Conservation (phyloP, 352 stramenopile genomes). For the Phytophthora sp. region DNA sequence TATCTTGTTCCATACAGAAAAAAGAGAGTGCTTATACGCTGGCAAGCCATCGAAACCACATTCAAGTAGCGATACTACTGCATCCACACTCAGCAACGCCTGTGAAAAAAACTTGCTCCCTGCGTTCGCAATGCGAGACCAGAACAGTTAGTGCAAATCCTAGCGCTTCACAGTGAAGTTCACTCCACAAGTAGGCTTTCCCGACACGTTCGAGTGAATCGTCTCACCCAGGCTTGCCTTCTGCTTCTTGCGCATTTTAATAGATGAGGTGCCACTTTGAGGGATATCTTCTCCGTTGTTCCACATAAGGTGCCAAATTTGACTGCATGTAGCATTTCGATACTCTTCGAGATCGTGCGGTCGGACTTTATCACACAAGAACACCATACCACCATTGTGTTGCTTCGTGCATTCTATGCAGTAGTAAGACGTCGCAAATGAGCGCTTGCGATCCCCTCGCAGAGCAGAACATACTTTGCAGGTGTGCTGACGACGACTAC, state of each 20-base stretch:
- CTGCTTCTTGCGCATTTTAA: conserved; percentile 32
- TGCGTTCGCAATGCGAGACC: neutral
- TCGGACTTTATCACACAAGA: conserved; percentile 34
- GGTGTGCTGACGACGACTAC: conserved; percentile 34
- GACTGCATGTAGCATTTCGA: conserved; percentile 32
- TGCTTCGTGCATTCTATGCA: conserved; percentile 32
- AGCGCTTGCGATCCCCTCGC: conserved; percentile 26
- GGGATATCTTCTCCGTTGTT: conserved; percentile 29
- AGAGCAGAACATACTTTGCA: conserved; percentile 47
- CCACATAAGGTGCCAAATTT: conserved; percentile 46
- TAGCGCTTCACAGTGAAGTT: too few relatives aligned
- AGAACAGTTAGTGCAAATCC: conserved; percentile 8
- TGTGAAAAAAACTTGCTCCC: too few relatives aligned
- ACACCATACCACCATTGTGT: conserved; percentile 31
- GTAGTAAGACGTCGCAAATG: conserved; percentile 33
- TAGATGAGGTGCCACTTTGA: conserved; percentile 19
- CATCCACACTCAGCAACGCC: conserved; percentile 13
- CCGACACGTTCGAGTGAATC: too few relatives aligned
- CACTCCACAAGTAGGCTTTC: too few relatives aligned
- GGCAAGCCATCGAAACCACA: conserved; percentile 41
- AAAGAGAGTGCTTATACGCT: conserved; percentile 36
- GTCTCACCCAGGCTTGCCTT: conserved; percentile 9
- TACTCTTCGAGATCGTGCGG: conserved; percentile 25
- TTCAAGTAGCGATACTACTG: conserved; percentile 36
- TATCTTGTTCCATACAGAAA: conserved; percentile 16